Evolutionary conservation across 208 protist genomes (phyloP).

Genomic region (Wallacemonas collosoma): DNA sequence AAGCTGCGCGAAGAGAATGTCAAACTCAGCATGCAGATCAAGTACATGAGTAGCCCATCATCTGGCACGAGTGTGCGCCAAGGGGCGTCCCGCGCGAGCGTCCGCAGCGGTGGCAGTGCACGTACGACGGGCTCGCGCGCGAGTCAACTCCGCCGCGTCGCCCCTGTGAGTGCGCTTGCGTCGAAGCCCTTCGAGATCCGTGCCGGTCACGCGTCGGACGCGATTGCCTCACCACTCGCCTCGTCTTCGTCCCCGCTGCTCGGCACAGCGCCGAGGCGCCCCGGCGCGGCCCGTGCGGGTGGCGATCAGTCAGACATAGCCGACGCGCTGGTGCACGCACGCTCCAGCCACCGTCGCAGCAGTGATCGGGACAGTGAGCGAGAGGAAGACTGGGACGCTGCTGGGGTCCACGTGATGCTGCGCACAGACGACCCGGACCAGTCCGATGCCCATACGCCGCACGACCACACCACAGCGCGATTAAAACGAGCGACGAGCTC

Average conservation of each 20-base stretch:
- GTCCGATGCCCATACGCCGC: no score
- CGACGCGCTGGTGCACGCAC: no score
- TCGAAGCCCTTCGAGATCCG: not conserved
- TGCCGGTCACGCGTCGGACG: not conserved
- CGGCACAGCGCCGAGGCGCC: not conserved
- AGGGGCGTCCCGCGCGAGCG: not conserved
- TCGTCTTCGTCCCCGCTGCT: not conserved
- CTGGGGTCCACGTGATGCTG: no score
- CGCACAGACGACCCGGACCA: no score
- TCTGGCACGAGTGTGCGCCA: not conserved
- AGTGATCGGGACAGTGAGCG: no score
- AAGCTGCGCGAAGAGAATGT: conserved; percentile 58
- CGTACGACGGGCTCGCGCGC: not conserved
- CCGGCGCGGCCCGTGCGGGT: no score
- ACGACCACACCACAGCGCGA: no score
- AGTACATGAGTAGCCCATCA: conserved; percentile 9
- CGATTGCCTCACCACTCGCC: not conserved
- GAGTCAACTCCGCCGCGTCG: conserved; percentile 6
- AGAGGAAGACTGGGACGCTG: no score
- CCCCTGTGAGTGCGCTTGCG: not conserved
- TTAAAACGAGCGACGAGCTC: no score
- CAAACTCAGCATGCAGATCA: conserved; percentile 38
- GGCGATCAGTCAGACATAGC: no score
- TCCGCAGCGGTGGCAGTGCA: not conserved
- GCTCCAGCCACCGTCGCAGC: no score